A percentile compares a stretch with the other conserved stretches of the same genome.
phyloP scores from a whole-genome alignment of 2,329 filamentous ascomycete genomes.

The Cytospora chrysosperma region DNA sequence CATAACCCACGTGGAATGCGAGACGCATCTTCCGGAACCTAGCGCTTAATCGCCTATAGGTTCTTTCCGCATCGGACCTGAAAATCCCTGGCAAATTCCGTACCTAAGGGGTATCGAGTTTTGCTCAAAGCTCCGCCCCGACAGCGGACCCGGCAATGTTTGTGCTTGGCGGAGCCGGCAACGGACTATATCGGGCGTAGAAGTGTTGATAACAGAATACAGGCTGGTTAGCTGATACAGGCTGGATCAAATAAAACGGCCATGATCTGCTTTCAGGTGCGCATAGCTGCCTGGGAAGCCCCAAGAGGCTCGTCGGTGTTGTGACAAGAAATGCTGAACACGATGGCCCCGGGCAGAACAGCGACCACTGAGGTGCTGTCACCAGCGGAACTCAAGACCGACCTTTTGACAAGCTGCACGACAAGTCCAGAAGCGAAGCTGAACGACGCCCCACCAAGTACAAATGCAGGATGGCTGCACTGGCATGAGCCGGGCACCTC shows the following conservation, averaged over 20 bases:
- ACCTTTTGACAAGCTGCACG: neutral
- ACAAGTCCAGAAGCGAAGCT: neutral
- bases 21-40: neutral
- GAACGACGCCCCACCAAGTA: neutral
- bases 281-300: neutral
- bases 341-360: neutral
- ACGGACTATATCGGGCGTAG: neutral
- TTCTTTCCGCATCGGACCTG: neutral
- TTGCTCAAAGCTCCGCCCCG: neutral
- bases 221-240: neutral
- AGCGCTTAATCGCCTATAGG: neutral
- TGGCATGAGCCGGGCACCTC: constrained; percentile 44
- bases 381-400: neutral
- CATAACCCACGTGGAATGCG: neutral
- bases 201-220: neutral
- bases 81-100: neutral
- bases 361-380: neutral
- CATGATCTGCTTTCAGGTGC: neutral
- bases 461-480: constrained; percentile 34
- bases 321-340: neutral
- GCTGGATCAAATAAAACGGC: neutral
- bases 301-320: neutral
- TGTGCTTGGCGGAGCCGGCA: too few species aligned
- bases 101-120: neutral
- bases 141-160: neutral